Evolutionary conservation across 1,139 yeast species (phyloP).

Genomic region (Kluyveromyces sp.): DNA sequence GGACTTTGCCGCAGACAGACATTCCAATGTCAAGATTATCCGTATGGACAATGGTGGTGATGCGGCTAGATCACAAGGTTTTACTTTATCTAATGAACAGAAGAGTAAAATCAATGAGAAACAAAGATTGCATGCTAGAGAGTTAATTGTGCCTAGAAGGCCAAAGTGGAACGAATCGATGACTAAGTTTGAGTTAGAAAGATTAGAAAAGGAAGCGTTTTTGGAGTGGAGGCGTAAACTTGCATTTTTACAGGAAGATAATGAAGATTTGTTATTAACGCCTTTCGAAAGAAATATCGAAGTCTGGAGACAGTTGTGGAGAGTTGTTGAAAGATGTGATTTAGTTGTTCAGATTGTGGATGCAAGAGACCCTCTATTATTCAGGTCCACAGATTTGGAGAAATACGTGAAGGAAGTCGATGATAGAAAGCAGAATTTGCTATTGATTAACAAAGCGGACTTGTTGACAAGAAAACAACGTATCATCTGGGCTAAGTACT

Average conservation of each 20-base stretch:
- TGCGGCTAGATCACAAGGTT: constrained; percentile 37
- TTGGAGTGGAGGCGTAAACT: constrained; percentile 88
- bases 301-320: constrained; percentile 98
- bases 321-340: constrained; percentile 94
- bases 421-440: constrained; percentile 61
- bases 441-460: constrained; percentile 93
- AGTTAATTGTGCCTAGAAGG: constrained; percentile 88
- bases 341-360: constrained; percentile 95
- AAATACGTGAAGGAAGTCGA: constrained; percentile 70
- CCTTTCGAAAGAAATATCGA: constrained; percentile 97
- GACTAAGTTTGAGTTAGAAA: constrained; percentile 70
- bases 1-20: constrained; percentile 89
- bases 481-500: constrained; percentile 78
- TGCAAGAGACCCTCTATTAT: constrained; percentile 88
- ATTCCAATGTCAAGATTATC: constrained; percentile 76
- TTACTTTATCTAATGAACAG: constrained; percentile 59
- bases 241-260: constrained; percentile 74
- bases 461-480: constrained; percentile 71
- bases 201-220: constrained; percentile 85
- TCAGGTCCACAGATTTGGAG: constrained; percentile 85
- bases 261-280: constrained; percentile 70
- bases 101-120: constrained; percentile 52
- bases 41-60: constrained; percentile 56
- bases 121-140: constrained; percentile 69
- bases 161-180: constrained; percentile 76